Conservation (phyloP, 176 grass and related monocot genomes). For the Calamus simplicifolius region DNA sequence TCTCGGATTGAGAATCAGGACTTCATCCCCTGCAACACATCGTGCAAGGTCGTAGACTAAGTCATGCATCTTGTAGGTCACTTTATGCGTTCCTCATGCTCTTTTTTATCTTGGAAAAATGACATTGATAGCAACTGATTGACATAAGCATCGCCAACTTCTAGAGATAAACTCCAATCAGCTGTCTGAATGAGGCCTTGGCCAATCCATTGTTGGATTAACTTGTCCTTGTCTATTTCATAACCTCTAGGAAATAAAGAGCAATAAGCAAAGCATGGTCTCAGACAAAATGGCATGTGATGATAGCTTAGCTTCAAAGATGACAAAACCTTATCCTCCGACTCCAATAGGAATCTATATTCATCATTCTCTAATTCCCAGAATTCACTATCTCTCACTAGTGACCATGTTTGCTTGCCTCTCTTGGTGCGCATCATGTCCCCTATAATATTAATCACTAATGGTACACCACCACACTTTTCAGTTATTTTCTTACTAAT, state of each 20-base stretch:
- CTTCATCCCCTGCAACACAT: conserved; percentile 18
- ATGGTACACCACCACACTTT: conserved; percentile 22
- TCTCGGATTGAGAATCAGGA: conserved; percentile 8
- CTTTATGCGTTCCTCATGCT: background rate
- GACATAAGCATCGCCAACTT: background rate
- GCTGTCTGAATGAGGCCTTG: conserved; percentile 14
- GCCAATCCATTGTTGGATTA: conserved; percentile 22
- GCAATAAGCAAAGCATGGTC: conserved; percentile 21
- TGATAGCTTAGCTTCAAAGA: conserved; percentile 9
- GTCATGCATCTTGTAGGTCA: conserved; percentile 1
- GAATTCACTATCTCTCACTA: conserved; percentile 10
- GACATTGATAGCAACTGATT: conserved; percentile 5
- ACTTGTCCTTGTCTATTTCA: background rate
- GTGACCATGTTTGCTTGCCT: background rate
- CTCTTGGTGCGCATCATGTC: conserved; percentile 5
- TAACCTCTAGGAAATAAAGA: conserved; percentile 1
- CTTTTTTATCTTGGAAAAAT: background rate
- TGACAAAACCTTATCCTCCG: background rate
- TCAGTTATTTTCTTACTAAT: conserved; percentile 13
- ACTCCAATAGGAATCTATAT: conserved; percentile 5
- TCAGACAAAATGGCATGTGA: conserved; percentile 17
- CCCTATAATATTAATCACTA: conserved; percentile 17
- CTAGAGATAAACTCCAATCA: background rate
- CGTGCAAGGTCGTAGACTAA: conserved; percentile 19
- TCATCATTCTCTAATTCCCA: conserved; percentile 1